phyloP scores from a whole-genome alignment of 1,284 basidiomycete species.

The Apiotrichum veenhuisii region DNA sequence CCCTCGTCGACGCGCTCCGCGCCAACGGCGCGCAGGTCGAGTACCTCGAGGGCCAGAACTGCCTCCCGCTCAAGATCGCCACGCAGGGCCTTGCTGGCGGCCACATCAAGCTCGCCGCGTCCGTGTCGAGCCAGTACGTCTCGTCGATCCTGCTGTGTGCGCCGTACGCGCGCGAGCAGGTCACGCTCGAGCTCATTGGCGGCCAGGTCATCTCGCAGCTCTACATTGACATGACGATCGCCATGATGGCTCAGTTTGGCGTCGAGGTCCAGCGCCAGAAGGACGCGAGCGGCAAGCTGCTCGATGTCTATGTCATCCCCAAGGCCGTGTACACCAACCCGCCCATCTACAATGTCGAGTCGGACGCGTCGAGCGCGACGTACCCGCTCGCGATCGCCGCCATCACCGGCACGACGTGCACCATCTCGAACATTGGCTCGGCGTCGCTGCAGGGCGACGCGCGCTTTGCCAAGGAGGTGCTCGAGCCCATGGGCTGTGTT shows the following conservation, averaged over 20 bases:
- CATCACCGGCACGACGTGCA: constrained; percentile 90
- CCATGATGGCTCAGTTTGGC: constrained; percentile 97
- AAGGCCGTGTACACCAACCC: constrained; percentile 76
- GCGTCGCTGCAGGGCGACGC: constrained; percentile 93
- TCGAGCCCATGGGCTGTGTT: constrained; percentile 90
- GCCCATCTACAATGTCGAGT: constrained; percentile 81
- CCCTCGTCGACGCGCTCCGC: constrained; percentile 86
- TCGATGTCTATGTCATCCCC: constrained; percentile 86
- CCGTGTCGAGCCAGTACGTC: constrained; percentile 96
- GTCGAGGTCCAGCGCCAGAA: constrained; percentile 67
- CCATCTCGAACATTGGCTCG: constrained; percentile 86
- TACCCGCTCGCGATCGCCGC: constrained; percentile 97
- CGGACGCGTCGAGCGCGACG: constrained; percentile 91
- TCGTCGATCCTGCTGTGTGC: constrained; percentile 94
- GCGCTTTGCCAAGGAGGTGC: constrained; percentile 85
- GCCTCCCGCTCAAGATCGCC: constrained; percentile 81
- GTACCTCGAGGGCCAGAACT: constrained; percentile 76
- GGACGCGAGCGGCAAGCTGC: constrained; percentile 63
- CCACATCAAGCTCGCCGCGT: constrained; percentile 82
- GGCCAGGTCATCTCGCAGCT: constrained; percentile 96
- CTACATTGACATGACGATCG: constrained; percentile 99
- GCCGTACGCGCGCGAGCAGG: constrained; percentile 77
- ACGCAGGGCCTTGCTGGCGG: constrained; percentile 82
- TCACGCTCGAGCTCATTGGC: constrained; percentile 84
- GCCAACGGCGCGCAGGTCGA: constrained; percentile 75